A percentile compares a stretch with the other conserved stretches of the same genome.
phyloP scores from a whole-genome alignment of 768 basidiomycete species.

The Psilocybe cubensis region DNA sequence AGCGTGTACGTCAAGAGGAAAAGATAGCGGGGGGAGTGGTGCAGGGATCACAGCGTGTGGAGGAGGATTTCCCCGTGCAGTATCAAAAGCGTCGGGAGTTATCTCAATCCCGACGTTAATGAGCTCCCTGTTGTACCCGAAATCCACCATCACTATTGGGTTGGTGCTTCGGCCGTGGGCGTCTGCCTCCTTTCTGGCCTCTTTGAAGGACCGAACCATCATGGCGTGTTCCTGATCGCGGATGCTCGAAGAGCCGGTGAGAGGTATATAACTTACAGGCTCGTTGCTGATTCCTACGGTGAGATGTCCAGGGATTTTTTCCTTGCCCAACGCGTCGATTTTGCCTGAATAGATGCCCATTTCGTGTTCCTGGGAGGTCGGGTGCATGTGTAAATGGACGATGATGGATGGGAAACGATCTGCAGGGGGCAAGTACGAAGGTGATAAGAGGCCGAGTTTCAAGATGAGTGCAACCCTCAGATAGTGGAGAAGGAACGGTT shows the following conservation, averaged over 20 bases:
- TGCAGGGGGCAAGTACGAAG: background rate
- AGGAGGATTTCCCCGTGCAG: constrained; percentile 1
- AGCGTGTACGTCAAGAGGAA: background rate
- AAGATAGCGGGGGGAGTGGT: background rate
- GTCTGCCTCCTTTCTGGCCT: constrained; percentile 7
- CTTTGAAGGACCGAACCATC: constrained; percentile 1
- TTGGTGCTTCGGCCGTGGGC: constrained; percentile 1
- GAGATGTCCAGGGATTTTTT: constrained; percentile 9
- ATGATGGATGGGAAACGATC: background rate
- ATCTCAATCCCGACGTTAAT: constrained; percentile 7
- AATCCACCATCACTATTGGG: constrained; percentile 7
- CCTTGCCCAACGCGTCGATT: background rate
- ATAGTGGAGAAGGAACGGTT: constrained; percentile 4
- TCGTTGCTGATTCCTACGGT: constrained; percentile 8
- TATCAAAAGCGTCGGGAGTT: constrained; percentile 11
- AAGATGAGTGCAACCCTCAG: constrained; percentile 9
- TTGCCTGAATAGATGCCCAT: background rate
- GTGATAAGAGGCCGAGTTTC: constrained; percentile 2
- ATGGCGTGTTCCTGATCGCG: background rate
- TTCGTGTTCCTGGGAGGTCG: background rate
- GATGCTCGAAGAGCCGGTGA: background rate
- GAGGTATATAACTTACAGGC: constrained; percentile 2
- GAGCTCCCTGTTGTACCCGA: constrained; percentile 2
- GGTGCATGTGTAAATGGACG: constrained; percentile 10
- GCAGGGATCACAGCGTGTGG: background rate